Base-by-base conservation (phyloP, 2,329 filamentous ascomycete genomes). In the Xylaria sp. region DNA sequence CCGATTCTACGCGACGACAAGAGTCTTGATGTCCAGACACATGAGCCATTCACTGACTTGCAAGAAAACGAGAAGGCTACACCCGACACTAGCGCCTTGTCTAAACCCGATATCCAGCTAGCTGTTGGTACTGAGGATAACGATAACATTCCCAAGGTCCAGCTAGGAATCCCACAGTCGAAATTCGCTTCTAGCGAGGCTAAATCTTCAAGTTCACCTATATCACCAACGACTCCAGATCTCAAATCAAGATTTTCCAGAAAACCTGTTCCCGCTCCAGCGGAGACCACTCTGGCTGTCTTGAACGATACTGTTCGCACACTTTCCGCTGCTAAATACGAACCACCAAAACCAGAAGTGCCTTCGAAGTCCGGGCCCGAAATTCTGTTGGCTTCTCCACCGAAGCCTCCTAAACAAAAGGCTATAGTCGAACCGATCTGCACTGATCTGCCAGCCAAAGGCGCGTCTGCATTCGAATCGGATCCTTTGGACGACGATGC, bases 401-500 rank as follows among this genome's bases (percentile, higher is more conserved):
- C 74, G 32, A 79, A 75, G 53, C 75, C 73, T 7, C 71, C 78
- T 6, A 82, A 75, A 69, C 82, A 79, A 34, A 82, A 78, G 64
- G 71, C 76, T 19, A 64, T 75, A 9, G 75, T 86, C 21, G 86
- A 90, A 32, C 87, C 88, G 19, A 90, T 92, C 60, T 81, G 80
- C 45, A 89, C 86, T 2, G 81, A 85, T 68, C 66, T 86, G 17
- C 77, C 76, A 14, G 78, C 79, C 30, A 78, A 76, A 61, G 73
- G 76, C 19, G 77, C 74, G n/a, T 61, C 73, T 36, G 75, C 73
- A 45, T 77, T 82, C 1, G 82, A 83, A 48, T 65, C 69, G 19
- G 76, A 86, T 86, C 76, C 81, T 88, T 48, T 85, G 81, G 30
- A 74, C 27, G 90, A 92, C n/a, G 92, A 96, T 76, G 91, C 89